Percentiles rank a stretch among this genome's conserved stretches.
phyloP scores from a whole-genome alignment of 2,329 filamentous ascomycete genomes.

The Alternaria arborescens region DNA sequence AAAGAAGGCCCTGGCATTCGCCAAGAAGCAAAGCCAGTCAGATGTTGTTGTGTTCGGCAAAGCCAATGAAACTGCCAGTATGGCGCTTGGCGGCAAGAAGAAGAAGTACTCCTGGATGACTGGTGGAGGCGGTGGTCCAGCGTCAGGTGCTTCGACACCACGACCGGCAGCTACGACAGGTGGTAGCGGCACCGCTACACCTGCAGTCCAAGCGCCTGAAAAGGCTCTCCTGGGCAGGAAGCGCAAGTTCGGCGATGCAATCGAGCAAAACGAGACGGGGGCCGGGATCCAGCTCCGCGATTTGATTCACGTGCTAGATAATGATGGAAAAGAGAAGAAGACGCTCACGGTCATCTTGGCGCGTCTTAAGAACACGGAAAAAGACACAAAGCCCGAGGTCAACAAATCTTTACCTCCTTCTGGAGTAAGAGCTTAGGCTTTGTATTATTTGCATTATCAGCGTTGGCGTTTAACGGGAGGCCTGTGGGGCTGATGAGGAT shows the following conservation, averaged over 20 bases:
- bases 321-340: constrained; percentile 73
- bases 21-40: constrained; percentile 75
- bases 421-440: constrained; percentile 4
- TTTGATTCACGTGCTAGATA: constrained; percentile 79
- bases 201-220: constrained; percentile 31
- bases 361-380: constrained; percentile 42
- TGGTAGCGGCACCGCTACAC: constrained; percentile 38
- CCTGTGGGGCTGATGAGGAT: background rate
- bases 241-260: constrained; percentile 74
- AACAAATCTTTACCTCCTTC: constrained; percentile 15
- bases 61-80: constrained; percentile 84
- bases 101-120: constrained; percentile 83
- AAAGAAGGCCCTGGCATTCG: constrained; percentile 87
- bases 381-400: constrained; percentile 31
- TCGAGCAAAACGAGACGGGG: constrained; percentile 80
- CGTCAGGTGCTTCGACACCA: constrained; percentile 46
- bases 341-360: constrained; percentile 52
- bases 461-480: constrained; percentile 28
- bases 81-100: constrained; percentile 74
- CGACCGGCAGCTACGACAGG: constrained; percentile 37
- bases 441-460: constrained; percentile 24
- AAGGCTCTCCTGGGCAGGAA: constrained; percentile 64
- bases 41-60: constrained; percentile 82
- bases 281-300: constrained; percentile 85
- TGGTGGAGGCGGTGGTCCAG: constrained; percentile 49